Conservation (phyloP, 345 rosid genomes). For the Clarkia xantiana region DNA sequence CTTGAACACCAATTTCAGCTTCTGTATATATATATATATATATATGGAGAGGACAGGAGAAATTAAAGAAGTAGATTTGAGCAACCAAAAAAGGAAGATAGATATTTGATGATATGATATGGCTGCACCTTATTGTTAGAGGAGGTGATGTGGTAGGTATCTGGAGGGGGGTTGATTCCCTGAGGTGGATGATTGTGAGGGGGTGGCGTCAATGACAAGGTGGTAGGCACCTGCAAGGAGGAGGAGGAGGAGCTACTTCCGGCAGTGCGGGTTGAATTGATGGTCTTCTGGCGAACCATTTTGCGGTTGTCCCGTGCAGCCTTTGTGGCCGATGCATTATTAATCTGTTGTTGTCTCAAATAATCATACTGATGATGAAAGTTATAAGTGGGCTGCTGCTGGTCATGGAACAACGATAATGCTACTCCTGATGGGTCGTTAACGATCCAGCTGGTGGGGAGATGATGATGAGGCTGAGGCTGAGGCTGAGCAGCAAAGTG, state of each 20-base stretch:
- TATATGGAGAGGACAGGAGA: neutral
- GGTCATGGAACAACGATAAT: too few relatives aligned
- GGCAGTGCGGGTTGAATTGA: slow-evolving; percentile 19
- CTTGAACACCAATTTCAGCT: slow-evolving; percentile 37
- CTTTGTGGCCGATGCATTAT: slow-evolving; percentile 29
- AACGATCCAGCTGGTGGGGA: too few relatives aligned
- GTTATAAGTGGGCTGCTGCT: too few relatives aligned
- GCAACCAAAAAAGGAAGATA: too few relatives aligned
- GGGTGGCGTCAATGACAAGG: slow-evolving; percentile 1
- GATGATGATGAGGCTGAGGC: too few relatives aligned
- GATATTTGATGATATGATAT: too few relatives aligned
- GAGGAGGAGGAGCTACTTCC: slow-evolving; percentile 16
- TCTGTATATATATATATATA: slow-evolving; percentile 19
- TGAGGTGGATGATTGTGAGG: neutral
- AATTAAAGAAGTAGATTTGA: neutral
- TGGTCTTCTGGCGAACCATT: slow-evolving; percentile 44
- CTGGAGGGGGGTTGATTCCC: slow-evolving; percentile 1
- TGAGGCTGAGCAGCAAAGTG: too few relatives aligned
- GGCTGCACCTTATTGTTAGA: slow-evolving; percentile 35
- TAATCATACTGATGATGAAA: too few relatives aligned
- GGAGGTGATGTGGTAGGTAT: slow-evolving; percentile 23
- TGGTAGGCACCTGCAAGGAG: too few relatives aligned
- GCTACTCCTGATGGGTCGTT: too few relatives aligned
- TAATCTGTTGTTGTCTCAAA: neutral
- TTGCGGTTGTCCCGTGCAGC: slow-evolving; percentile 49